Evolutionary conservation across 176 grass and related monocot species (phyloP).

Genomic region (Ampelocalamus luodianensis): DNA sequence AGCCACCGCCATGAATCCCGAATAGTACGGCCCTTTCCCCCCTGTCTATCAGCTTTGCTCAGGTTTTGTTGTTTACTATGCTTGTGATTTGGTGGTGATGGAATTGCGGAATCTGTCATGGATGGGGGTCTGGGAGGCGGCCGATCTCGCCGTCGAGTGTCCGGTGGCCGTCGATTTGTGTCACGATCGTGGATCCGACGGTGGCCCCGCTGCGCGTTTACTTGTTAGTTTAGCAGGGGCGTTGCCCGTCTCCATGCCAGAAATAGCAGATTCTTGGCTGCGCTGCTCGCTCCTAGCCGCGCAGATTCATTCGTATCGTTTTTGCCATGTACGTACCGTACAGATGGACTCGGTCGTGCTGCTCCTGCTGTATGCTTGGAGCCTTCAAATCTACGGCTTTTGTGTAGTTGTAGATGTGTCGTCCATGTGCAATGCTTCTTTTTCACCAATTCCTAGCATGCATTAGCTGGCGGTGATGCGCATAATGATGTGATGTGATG

Average conservation of each 20-base stretch:
- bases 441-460: neutral
- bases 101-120: neutral
- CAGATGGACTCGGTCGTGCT: neutral
- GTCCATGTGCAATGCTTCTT: neutral
- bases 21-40: conserved; percentile 43
- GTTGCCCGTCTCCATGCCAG: neutral
- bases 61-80: neutral
- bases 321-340: too few relatives aligned
- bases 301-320: conserved; percentile 13
- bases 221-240: neutral
- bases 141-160: conserved; percentile 37
- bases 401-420: neutral
- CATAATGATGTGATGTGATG: neutral
- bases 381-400: neutral
- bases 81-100: neutral
- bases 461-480: neutral
- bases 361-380: neutral
- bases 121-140: neutral
- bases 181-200: conserved; percentile 20
- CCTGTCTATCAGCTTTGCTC: neutral
- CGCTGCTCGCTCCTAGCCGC: neutral
- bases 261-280: conserved; percentile 19
- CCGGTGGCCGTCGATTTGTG: neutral
- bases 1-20: conserved; percentile 51
- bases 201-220: neutral